These are phyloP conservation scores for Andrographis paniculata DNA, from an alignment of 305 asterid species.

Conservation along the genomic window DNA sequence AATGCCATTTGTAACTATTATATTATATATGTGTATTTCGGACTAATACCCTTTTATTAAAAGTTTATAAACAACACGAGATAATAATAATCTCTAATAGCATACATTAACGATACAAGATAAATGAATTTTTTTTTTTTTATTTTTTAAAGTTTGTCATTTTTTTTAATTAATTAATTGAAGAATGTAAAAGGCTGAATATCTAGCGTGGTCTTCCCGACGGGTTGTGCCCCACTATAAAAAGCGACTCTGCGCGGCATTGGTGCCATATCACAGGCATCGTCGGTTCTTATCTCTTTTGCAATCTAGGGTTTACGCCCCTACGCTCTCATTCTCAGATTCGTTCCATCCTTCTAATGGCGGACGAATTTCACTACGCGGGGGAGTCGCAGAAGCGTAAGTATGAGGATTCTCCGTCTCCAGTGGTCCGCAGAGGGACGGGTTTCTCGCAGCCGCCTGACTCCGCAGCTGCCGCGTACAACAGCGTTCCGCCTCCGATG, in stretches of 20 bases:
- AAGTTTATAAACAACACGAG: too few species aligned
- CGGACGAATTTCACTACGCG: conserved; percentile 30
- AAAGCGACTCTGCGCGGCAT: not conserved
- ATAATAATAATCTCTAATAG: too few species aligned
- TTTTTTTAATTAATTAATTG: too few species aligned
- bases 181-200: not conserved
- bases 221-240: conserved; percentile 17
- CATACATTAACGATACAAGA: too few species aligned
- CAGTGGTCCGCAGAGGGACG: conserved; percentile 43
- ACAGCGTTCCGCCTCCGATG: conserved; percentile 59
- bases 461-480: conserved; percentile 33
- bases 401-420: conserved; percentile 66
- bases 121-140: too few species aligned
- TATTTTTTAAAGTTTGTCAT: too few species aligned
- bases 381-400: conserved; percentile 49
- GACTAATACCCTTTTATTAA: too few species aligned
- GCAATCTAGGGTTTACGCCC: conserved; percentile 33
- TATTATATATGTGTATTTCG: too few species aligned
- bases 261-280: too few species aligned
- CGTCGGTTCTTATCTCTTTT: not conserved
- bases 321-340: conserved; percentile 1
- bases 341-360: conserved; percentile 20
- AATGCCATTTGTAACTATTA: too few species aligned
- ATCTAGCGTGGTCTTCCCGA: conserved; percentile 12
- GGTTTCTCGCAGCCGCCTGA: conserved; percentile 49